phyloP scores from a whole-genome alignment of 129 eudicot species.

The Erigeron canadensis region DNA sequence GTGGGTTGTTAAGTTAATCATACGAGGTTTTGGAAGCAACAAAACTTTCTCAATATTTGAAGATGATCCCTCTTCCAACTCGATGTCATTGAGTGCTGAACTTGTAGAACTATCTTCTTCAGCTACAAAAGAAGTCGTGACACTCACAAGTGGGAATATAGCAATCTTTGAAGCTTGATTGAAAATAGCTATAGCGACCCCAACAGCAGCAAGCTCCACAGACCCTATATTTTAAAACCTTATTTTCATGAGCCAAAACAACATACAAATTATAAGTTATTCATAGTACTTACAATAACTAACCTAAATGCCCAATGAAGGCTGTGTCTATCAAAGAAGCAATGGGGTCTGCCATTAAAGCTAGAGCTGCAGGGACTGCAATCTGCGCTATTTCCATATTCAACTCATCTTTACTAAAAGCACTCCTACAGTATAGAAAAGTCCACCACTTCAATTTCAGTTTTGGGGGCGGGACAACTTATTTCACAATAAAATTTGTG shows the following conservation, averaged over 20 bases:
- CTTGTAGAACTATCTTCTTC: slow-evolving; percentile 47
- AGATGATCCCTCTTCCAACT: slow-evolving; percentile 22
- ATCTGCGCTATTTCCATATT: slow-evolving; percentile 46
- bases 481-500: background rate
- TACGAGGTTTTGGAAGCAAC: slow-evolving; percentile 37
- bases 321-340: slow-evolving; percentile 65
- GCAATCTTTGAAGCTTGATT: slow-evolving; percentile 65
- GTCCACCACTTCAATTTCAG: background rate
- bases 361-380: slow-evolving; percentile 64
- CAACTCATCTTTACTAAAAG: slow-evolving; percentile 45
- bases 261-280: background rate
- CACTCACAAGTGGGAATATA: slow-evolving; percentile 61
- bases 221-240: slow-evolving; percentile 36
- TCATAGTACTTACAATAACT: background rate
- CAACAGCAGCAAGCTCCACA: slow-evolving; percentile 68
- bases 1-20: background rate
- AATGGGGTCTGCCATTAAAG: slow-evolving; percentile 57
- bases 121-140: slow-evolving; percentile 64
- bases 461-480: background rate
- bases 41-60: slow-evolving; percentile 26
- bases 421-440: slow-evolving; percentile 26
- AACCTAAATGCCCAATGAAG: slow-evolving; percentile 61
- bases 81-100: slow-evolving; percentile 14
- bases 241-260: background rate
- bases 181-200: slow-evolving; percentile 56